These are phyloP conservation scores for Rhizopogon vulgaris DNA, from an alignment of 768 basidiomycete species.

Conservation along the genomic window DNA sequence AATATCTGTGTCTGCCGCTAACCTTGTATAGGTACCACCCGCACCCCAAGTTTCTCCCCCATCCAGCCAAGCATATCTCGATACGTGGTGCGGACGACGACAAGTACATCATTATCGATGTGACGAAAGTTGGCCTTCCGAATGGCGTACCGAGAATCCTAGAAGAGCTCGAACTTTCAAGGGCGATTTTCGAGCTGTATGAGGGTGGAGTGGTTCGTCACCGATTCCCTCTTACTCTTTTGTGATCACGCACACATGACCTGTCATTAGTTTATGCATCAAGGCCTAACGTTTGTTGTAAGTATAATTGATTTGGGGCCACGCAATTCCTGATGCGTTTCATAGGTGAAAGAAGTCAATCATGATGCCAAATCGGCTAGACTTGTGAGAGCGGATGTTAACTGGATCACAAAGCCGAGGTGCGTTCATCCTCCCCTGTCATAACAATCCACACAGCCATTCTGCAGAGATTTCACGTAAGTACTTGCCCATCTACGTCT, in stretches of 20 bases:
- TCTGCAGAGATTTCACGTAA: slow-evolving; percentile 67
- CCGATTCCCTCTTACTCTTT: not conserved
- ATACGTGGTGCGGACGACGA: slow-evolving; percentile 78
- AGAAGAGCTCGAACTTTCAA: slow-evolving; percentile 79
- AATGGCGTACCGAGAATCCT: slow-evolving; percentile 37
- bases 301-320: slow-evolving; percentile 11
- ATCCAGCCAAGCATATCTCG: slow-evolving; percentile 64
- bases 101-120: slow-evolving; percentile 67
- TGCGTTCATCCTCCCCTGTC: slow-evolving; percentile 16
- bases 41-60: slow-evolving; percentile 72
- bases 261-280: slow-evolving; percentile 69
- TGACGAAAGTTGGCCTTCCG: slow-evolving; percentile 34
- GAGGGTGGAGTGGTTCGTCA: slow-evolving; percentile 75
- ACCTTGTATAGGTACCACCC: slow-evolving; percentile 62
- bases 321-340: not conserved
- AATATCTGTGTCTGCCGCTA: not conserved
- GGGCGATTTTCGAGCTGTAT: slow-evolving; percentile 84
- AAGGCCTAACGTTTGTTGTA: slow-evolving; percentile 77
- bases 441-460: not conserved
- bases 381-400: slow-evolving; percentile 69
- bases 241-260: slow-evolving; percentile 2
- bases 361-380: slow-evolving; percentile 73
- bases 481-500: slow-evolving; percentile 13
- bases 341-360: slow-evolving; percentile 69
- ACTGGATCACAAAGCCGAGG: slow-evolving; percentile 77